These are phyloP conservation scores for Fusarium tanahbumbuense DNA, from an alignment of 2,329 filamentous ascomycete genomes.

Conservation along the genomic window DNA sequence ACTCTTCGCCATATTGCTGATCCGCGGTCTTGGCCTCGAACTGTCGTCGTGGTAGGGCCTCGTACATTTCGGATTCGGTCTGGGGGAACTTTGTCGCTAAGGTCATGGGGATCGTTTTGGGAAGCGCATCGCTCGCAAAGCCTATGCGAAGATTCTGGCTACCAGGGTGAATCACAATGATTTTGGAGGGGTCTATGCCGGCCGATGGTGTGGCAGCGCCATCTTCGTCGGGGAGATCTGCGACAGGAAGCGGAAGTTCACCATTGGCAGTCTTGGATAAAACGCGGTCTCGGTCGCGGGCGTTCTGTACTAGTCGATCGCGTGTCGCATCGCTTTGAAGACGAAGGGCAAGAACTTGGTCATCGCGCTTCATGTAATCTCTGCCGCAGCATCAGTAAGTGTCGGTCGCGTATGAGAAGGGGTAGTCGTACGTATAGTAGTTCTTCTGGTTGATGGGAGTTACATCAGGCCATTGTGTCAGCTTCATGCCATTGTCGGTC, in stretches of 20 bases:
- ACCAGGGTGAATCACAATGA: constrained; percentile 94
- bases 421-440: constrained; percentile 82
- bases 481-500: constrained; percentile 98
- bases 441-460: constrained; percentile 99
- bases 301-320: constrained; percentile 84
- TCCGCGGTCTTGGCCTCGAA: constrained; percentile 73
- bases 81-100: constrained; percentile 82
- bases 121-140: constrained; percentile 93
- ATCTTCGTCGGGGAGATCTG: constrained; percentile 70
- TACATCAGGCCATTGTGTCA: constrained; percentile 92
- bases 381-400: constrained; percentile 58
- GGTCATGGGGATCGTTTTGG: constrained; percentile 93
- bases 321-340: constrained; percentile 88
- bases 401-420: background rate
- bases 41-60: constrained; percentile 79
- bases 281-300: constrained; percentile 87
- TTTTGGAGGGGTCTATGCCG: constrained; percentile 82
- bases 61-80: constrained; percentile 86
- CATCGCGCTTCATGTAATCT: constrained; percentile 98
- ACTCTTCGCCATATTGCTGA: constrained; percentile 88
- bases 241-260: constrained; percentile 70
- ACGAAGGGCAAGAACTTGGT: constrained; percentile 90
- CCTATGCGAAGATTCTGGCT: constrained; percentile 96
- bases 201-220: constrained; percentile 66
- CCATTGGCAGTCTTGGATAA: constrained; percentile 79